These are phyloP conservation scores for Santalum album DNA, from an alignment of 164 flowering plant species.

Conservation along the genomic window DNA sequence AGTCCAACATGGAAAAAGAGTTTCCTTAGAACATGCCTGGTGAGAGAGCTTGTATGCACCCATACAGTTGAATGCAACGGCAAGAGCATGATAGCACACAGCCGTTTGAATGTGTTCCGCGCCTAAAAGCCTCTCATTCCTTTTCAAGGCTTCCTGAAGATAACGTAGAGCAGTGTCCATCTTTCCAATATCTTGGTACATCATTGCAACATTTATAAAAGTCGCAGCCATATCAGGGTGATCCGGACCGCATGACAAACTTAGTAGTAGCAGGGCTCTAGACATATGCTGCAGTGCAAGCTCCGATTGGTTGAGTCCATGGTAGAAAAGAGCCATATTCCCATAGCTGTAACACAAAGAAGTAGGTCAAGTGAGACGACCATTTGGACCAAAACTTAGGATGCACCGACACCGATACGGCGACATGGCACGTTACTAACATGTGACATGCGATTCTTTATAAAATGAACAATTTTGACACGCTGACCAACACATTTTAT, in stretches of 20 bases:
- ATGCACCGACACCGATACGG: background rate
- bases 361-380: background rate
- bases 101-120: constrained; percentile 98
- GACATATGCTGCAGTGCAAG: constrained; percentile 93
- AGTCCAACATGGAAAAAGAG: too few relatives aligned
- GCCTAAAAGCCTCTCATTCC: constrained; percentile 91
- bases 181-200: constrained; percentile 96
- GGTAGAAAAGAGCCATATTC: constrained; percentile 98
- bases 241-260: constrained; percentile 91
- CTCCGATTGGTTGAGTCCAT: constrained; percentile 92
- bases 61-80: constrained; percentile 95
- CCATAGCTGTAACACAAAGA: constrained; percentile 64
- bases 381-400: background rate
- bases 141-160: constrained; percentile 95
- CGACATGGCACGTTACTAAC: too few relatives aligned
- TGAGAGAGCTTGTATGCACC: constrained; percentile 93
- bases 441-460: too few relatives aligned
- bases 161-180: constrained; percentile 90
- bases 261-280: constrained; percentile 70
- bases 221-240: constrained; percentile 99
- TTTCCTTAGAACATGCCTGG: constrained; percentile 46
- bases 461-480: too few relatives aligned
- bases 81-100: constrained; percentile 97
- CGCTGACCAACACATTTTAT: too few relatives aligned
- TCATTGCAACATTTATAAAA: constrained; percentile 96